Evolutionary conservation across 2,329 filamentous ascomycete genomes (phyloP), one percentile per base, ranked within the genome.

Genomic region (Sordariomycetes sp.): DNA sequence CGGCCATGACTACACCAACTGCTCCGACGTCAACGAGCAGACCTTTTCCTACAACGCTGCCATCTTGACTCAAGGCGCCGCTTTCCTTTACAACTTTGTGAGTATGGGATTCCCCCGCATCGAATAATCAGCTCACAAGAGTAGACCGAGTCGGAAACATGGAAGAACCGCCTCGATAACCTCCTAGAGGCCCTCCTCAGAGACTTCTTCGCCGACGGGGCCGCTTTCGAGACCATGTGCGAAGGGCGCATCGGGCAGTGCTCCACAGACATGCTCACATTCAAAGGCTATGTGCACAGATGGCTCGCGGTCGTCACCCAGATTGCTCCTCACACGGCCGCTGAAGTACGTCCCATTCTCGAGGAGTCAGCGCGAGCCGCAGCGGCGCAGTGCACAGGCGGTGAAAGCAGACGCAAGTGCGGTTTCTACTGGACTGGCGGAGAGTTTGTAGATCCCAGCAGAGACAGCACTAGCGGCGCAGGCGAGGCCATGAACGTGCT

Each of bases 41-140:
- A 77, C 81, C 43, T 84, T 78, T 60, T 76, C 77, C 1, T 82
- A 83, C 53, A 80, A 79, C 39, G 71, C 74, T 9, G 80, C 70
- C 3, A 62, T 78, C 20, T 63, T 79, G 27, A 49, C 80, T 6
- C 68, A 77, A 36, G 81, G 81, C 2, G 68, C 69, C 1, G 79
- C 79, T 1, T 76, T 74, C 41, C 74, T 86, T 71, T 85, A 30
- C 28, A 30, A 30, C 28, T 30, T 17, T 17, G 28, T 71, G 49
- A 16, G 68, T 59, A 20, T 2, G 8, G 8, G 3, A n/a, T n/a
- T n/a, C 14, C n/a, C n/a, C 28, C 17, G n/a, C 16, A 15, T 7
- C 20, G n/a, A 8, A 8, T 30, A n/a, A 10, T 16, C 8, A 8
- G 27, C 27, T 8, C 27, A 8, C 21, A 24, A 11, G 15, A 3